phyloP scores from a whole-genome alignment of 139 green algal species.

The Astrephomene gubernaculifera region DNA sequence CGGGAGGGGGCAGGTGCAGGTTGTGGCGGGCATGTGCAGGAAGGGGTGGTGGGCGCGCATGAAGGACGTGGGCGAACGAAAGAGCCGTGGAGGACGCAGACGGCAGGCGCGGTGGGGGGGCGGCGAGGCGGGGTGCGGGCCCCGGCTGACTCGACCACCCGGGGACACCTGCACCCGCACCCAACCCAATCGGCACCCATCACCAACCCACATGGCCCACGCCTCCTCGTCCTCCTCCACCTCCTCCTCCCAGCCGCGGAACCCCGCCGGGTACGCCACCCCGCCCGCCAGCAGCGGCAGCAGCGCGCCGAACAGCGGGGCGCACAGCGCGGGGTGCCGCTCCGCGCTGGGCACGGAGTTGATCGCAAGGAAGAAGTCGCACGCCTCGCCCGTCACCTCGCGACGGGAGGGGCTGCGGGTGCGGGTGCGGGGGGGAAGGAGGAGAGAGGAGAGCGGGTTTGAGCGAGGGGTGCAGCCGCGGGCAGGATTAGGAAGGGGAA shows the following conservation, averaged over 20 bases:
- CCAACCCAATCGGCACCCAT: no score
- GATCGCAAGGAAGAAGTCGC: slow-evolving; percentile 75
- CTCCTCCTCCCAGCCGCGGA: slow-evolving; percentile 57
- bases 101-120: no score
- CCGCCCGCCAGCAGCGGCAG: slow-evolving; percentile 53
- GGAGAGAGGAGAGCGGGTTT: background rate
- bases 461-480: background rate
- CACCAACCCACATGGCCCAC: slow-evolving; percentile 61
- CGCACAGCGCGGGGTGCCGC: slow-evolving; percentile 55
- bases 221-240: slow-evolving; percentile 71
- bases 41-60: background rate
- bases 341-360: slow-evolving; percentile 67
- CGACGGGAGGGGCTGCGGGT: slow-evolving; percentile 6
- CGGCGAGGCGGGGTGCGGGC: no score
- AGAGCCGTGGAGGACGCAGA: no score
- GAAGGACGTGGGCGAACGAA: no score
- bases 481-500: background rate
- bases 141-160: no score
- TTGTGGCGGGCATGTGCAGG: background rate
- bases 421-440: background rate
- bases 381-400: slow-evolving; percentile 39
- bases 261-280: slow-evolving; percentile 58
- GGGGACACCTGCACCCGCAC: no score
- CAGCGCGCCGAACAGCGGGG: slow-evolving; percentile 56
- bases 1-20: no score